Evolutionary conservation across 2,329 filamentous ascomycete species (phyloP).

Genomic region (Ophiostoma novo-ulmi): DNA sequence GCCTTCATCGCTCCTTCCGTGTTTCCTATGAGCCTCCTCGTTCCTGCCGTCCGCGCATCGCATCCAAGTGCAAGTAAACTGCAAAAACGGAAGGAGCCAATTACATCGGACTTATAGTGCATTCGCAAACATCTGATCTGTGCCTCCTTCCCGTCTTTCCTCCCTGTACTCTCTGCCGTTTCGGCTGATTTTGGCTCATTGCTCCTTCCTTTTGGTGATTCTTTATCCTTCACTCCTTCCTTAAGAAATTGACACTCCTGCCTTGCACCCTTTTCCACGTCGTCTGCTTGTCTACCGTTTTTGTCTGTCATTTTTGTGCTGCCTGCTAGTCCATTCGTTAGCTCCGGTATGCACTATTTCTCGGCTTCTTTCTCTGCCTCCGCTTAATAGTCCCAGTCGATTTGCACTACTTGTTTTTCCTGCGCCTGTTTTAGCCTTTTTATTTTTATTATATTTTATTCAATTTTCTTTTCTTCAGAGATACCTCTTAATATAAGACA

Average conservation of each 20-base stretch:
- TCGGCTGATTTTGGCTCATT: background rate
- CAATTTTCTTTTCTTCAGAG: conserved; percentile 12
- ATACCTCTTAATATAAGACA: conserved; percentile 13
- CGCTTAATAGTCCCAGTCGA: conserved; percentile 7
- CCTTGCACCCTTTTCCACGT: no score
- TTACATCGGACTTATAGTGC: background rate
- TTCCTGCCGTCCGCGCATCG: conserved; percentile 4
- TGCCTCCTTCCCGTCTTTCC: background rate
- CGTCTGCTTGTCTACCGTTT: background rate
- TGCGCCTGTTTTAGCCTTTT: conserved; percentile 7
- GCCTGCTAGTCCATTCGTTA: background rate
- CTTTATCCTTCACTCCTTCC: background rate
- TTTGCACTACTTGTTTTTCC: conserved; percentile 11
- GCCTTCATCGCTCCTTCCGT: background rate
- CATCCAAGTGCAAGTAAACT: background rate
- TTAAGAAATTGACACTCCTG: background rate
- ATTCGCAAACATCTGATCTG: background rate
- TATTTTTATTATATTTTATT: conserved; percentile 15
- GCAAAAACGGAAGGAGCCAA: background rate
- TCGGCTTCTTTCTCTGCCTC: conserved; percentile 12
- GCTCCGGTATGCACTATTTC: conserved; percentile 13
- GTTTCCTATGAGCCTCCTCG: background rate
- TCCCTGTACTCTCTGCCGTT: background rate
- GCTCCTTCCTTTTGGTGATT: background rate
- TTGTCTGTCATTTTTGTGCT: background rate